Percentiles rank a stretch among this genome's conserved stretches.
Evolutionary conservation across 2,329 filamentous ascomycete genomes (phyloP).

Genomic region (Colletotrichum shisoi): DNA sequence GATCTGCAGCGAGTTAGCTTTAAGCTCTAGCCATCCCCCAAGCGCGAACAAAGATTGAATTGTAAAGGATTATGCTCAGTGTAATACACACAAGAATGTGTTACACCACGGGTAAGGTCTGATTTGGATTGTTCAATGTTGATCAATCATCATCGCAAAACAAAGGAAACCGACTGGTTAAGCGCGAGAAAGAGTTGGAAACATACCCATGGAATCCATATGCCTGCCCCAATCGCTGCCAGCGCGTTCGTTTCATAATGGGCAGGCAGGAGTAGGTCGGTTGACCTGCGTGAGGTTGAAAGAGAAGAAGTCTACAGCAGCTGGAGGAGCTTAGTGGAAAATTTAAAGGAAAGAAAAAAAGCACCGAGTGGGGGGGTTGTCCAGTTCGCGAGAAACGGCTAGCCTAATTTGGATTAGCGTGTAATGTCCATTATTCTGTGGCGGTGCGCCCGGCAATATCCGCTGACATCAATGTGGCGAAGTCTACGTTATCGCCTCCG

Average conservation of each 20-base stretch:
- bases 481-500: conserved; percentile 38
- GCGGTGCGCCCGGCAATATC: conserved; percentile 47
- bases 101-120: conserved; percentile 66
- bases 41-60: background rate
- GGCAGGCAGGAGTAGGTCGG: conserved; percentile 27
- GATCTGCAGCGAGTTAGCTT: conserved; percentile 30
- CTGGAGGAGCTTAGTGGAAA: conserved; percentile 43
- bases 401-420: conserved; percentile 40
- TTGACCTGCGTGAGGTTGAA: conserved; percentile 41
- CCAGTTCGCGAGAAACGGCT: conserved; percentile 40
- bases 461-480: conserved; percentile 42
- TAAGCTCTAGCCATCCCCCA: background rate
- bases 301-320: conserved; percentile 39
- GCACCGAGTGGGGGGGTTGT: conserved; percentile 20
- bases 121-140: conserved; percentile 68
- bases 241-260: background rate
- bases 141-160: conserved; percentile 52
- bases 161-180: conserved; percentile 15
- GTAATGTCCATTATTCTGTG: conserved; percentile 44
- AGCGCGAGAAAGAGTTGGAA: background rate
- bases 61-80: conserved; percentile 58
- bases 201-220: conserved; percentile 33
- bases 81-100: conserved; percentile 61
- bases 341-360: conserved; percentile 37
- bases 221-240: conserved; percentile 13